These are phyloP conservation scores for Isabelozyma gotoi DNA, from an alignment of 805 yeast genomes.

Conservation along the genomic window DNA sequence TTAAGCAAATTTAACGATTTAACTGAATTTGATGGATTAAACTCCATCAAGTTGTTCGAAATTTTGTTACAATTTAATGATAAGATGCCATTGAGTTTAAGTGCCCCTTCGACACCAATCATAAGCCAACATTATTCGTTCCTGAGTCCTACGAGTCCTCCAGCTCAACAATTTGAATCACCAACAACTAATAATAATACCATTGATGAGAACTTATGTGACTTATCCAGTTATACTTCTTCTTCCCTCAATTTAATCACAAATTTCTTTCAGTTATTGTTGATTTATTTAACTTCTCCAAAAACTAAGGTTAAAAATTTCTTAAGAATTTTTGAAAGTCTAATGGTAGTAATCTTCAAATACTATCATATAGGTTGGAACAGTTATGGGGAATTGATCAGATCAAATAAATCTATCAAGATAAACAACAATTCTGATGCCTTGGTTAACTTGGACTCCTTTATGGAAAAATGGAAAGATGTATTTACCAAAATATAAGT, in stretches of 20 bases:
- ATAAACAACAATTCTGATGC: slow-evolving; percentile 36
- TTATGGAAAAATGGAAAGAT: slow-evolving; percentile 38
- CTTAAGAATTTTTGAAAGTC: slow-evolving; percentile 29
- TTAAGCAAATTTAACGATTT: slow-evolving; percentile 20
- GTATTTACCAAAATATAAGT: slow-evolving; percentile 22
- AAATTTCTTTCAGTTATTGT: slow-evolving; percentile 32
- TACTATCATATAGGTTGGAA: slow-evolving; percentile 46
- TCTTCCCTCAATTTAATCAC: slow-evolving; percentile 30
- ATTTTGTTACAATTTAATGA: slow-evolving; percentile 39
- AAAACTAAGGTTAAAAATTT: slow-evolving; percentile 29
- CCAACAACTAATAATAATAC: neutral
- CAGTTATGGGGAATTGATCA: slow-evolving; percentile 30
- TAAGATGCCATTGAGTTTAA: slow-evolving; percentile 40
- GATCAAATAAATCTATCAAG: slow-evolving; percentile 33
- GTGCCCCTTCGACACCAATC: slow-evolving; percentile 45
- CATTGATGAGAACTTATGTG: neutral
- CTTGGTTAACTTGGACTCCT: slow-evolving; percentile 31
- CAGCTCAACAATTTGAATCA: neutral
- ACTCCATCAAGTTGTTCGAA: slow-evolving; percentile 29
- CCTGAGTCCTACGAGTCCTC: neutral
- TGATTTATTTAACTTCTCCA: slow-evolving; percentile 33
- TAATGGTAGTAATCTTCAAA: slow-evolving; percentile 30
- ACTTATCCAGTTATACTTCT: slow-evolving; percentile 13
- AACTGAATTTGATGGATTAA: slow-evolving; percentile 34
- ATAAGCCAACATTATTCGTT: slow-evolving; percentile 5